A percentile compares a stretch with the other conserved stretches of the same genome.
phyloP scores from a whole-genome alignment of 2,329 filamentous ascomycete species.

The Clarireedia sp. region DNA sequence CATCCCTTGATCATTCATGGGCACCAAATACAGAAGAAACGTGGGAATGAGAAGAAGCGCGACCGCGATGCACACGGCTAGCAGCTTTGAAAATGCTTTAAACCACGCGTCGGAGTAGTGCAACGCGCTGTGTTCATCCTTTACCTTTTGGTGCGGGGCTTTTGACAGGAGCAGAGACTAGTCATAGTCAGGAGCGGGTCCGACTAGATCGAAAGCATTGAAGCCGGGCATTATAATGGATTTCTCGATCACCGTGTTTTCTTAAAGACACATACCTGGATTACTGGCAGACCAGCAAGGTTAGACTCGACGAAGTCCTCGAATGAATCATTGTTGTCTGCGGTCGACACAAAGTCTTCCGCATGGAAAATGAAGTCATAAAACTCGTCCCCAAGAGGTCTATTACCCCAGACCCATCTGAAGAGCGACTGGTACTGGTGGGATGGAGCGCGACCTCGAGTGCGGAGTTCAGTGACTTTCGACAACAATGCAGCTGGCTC shows the following conservation, averaged over 20 bases:
- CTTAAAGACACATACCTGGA: not conserved
- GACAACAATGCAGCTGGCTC: constrained; percentile 3
- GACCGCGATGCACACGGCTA: constrained; percentile 7
- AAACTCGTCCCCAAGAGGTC: constrained; percentile 3
- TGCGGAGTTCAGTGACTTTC: not conserved
- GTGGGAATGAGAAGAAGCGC: constrained; percentile 16
- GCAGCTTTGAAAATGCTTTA: not conserved
- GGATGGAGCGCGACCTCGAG: not conserved
- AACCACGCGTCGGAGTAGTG: constrained; percentile 6
- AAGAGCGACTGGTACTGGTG: constrained; percentile 5
- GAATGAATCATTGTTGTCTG: not conserved
- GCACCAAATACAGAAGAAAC: constrained; percentile 14
- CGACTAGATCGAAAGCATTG: too few species aligned
- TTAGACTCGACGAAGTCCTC: not conserved
- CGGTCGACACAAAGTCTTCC: constrained; percentile 8
- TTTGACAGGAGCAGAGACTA: constrained; percentile 11
- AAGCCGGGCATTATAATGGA: not conserved
- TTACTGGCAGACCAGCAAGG: not conserved
- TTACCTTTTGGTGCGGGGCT: constrained; percentile 6
- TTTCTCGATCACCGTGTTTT: not conserved
- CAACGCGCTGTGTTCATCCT: not conserved
- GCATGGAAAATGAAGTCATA: constrained; percentile 10
- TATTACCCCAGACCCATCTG: constrained; percentile 6
- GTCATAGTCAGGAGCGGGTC: too few species aligned
- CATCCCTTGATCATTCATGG: constrained; percentile 14